These are phyloP conservation scores for Lyophyllum shimeji DNA, from an alignment of 768 basidiomycete genomes.

Conservation along the genomic window DNA sequence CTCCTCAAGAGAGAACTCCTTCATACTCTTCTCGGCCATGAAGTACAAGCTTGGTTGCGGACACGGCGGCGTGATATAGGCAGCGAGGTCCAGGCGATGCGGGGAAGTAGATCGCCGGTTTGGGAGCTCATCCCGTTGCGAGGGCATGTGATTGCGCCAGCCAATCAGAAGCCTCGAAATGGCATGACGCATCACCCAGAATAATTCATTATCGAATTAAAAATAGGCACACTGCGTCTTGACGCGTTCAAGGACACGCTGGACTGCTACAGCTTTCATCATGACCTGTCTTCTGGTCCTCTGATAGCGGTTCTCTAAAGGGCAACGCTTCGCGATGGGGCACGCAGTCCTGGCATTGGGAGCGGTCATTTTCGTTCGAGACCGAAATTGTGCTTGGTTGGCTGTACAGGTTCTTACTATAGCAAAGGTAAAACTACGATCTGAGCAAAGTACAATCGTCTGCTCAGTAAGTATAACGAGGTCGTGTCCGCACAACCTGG, in stretches of 20 bases:
- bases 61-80: too few relatives aligned
- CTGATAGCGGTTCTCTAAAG: too few relatives aligned
- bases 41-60: background rate
- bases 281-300: too few relatives aligned
- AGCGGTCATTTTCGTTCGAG: background rate
- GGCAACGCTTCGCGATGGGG: background rate
- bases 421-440: background rate
- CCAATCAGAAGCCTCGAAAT: background rate
- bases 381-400: too few relatives aligned
- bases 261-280: too few relatives aligned
- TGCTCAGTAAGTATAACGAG: too few relatives aligned
- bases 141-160: background rate
- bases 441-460: background rate
- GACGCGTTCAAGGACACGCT: too few relatives aligned
- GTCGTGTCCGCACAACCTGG: too few relatives aligned
- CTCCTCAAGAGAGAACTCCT: conserved; percentile 55
- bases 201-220: background rate
- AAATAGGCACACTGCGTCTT: background rate
- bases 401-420: background rate
- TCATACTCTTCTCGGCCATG: conserved; percentile 19
- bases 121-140: background rate
- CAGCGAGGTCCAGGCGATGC: too few relatives aligned
- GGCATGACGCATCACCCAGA: too few relatives aligned
- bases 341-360: background rate
- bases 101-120: conserved; percentile 2